Conservation (phyloP, 1,139 yeast genomes). For the Suhomyces kunorum region DNA sequence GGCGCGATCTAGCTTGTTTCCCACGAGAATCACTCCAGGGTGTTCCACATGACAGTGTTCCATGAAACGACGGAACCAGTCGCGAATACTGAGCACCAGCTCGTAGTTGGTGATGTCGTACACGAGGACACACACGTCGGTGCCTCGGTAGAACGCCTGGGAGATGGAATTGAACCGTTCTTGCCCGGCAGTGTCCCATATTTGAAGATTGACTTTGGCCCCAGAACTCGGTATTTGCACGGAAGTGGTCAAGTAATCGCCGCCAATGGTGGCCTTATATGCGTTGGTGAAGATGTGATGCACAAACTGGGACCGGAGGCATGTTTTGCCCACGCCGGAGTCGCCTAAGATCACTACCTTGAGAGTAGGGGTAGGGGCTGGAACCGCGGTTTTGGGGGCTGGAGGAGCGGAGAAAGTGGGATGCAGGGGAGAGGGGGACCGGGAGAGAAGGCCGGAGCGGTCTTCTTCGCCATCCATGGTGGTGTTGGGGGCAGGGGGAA, state of each 20-base stretch:
- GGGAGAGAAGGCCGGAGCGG: background rate
- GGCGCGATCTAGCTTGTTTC: slow-evolving; percentile 52
- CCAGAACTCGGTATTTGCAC: slow-evolving; percentile 20
- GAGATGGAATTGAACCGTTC: slow-evolving; percentile 62
- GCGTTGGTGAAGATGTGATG: slow-evolving; percentile 60
- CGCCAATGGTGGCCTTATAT: slow-evolving; percentile 63
- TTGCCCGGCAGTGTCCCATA: slow-evolving; percentile 73
- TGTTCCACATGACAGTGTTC: slow-evolving; percentile 50
- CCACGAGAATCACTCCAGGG: slow-evolving; percentile 57
- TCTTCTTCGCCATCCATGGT: background rate
- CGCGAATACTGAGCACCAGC: slow-evolving; percentile 50
- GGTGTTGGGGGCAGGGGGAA: background rate
- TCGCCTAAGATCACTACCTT: slow-evolving; percentile 62
- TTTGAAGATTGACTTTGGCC: slow-evolving; percentile 44
- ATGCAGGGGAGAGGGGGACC: background rate
- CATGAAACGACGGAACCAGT: slow-evolving; percentile 54
- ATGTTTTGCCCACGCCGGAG: slow-evolving; percentile 65
- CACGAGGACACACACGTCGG: slow-evolving; percentile 58
- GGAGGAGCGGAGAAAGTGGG: background rate
- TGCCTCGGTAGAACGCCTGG: slow-evolving; percentile 61
- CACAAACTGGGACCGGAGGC: slow-evolving; percentile 58
- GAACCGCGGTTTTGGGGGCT: background rate
- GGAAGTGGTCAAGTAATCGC: slow-evolving; percentile 56
- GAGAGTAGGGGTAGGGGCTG: slow-evolving; percentile 28
- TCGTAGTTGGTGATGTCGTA: slow-evolving; percentile 60